phyloP scores from a whole-genome alignment of 495 filamentous ascomycete genomes.

The Physcia stellaris region DNA sequence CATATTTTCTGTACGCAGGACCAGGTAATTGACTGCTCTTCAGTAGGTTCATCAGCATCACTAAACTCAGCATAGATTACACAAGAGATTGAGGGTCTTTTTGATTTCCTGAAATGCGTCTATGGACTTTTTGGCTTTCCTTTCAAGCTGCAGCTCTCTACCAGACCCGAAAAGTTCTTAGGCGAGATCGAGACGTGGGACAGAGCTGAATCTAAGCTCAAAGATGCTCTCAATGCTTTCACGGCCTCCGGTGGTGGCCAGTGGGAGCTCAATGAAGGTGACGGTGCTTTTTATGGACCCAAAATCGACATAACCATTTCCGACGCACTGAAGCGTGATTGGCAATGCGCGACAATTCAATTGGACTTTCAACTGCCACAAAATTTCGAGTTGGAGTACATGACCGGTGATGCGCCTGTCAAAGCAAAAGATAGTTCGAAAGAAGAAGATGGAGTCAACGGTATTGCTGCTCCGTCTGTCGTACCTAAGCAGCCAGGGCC shows the following conservation, averaged over 20 bases:
- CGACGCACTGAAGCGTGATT: slow-evolving; percentile 63
- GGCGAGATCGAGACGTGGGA: slow-evolving; percentile 83
- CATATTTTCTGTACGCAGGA: slow-evolving; percentile 85
- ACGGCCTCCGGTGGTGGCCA: slow-evolving; percentile 43
- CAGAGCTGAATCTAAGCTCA: slow-evolving; percentile 65
- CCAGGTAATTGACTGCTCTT: slow-evolving; percentile 31
- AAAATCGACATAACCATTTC: slow-evolving; percentile 89
- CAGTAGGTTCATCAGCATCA: neutral
- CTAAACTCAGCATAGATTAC: slow-evolving; percentile 43
- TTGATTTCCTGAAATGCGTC: slow-evolving; percentile 71
- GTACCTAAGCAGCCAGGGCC: slow-evolving; percentile 37
- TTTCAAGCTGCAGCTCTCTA: slow-evolving; percentile 95
- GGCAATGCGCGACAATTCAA: slow-evolving; percentile 94
- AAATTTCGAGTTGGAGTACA: slow-evolving; percentile 73
- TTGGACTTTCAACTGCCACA: slow-evolving; percentile 89
- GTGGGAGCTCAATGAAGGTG: slow-evolving; percentile 84
- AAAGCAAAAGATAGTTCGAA: slow-evolving; percentile 28
- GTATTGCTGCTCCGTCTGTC: slow-evolving; percentile 17
- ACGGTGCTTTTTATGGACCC: slow-evolving; percentile 95
- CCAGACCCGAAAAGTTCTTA: slow-evolving; percentile 82
- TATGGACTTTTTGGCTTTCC: slow-evolving; percentile 87
- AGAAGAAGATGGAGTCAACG: slow-evolving; percentile 18
- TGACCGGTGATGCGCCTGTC: slow-evolving; percentile 43
- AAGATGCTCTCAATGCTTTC: slow-evolving; percentile 67
- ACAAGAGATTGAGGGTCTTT: slow-evolving; percentile 71